Evolutionary conservation across 2,329 filamentous ascomycete species (phyloP), one percentile per base, ranked within the genome.

Genomic region (Knufia fluminis): DNA sequence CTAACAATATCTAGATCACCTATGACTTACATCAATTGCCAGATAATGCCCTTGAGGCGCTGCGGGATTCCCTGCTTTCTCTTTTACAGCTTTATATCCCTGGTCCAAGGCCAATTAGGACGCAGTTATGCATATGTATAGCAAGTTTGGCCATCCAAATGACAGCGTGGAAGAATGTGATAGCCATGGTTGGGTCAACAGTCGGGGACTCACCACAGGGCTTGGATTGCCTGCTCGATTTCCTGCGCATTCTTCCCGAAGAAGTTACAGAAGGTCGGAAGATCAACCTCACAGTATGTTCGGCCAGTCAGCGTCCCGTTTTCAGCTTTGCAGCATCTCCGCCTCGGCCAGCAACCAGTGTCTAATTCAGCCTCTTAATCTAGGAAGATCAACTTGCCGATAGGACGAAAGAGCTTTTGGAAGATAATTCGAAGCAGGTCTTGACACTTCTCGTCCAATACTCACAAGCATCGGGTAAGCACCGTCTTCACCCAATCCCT

Each of bases 251-350:
- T 62, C 82, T 98, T 58, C 92, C 92, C 50, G 92, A 98, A 76
- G 92, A 98, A 78, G 92, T 98, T 64, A 97, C 87, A 60, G 91
- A 98, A 77, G 92, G 92, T 72, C 88, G 92, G 72, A 98, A 97
- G 75, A 96, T 98, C 78, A 95, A 89, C 77, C 79, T 98, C 72
- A 90, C 88, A 80, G 90, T 95, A 92, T 75, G 88, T 91, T 78
- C 82, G 84, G 74, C 75, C 67, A 66, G 68, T 57, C 61, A 63
- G 64, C 60, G 61, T 64, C 59, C 61, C 61, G 60, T 63, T 62
- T 63, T 64, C 62, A 61, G 67, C 63, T 66, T 66, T 55, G 40
- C 73, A 74, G 67, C 70, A 59, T 61, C 61, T 65, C 60, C 63
- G 59, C 58, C 64, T 62, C 60, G 62, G 61, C 66, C 64, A 64